Evolutionary conservation across 1,139 yeast species (phyloP).

Genomic region (Yarrowia galli): DNA sequence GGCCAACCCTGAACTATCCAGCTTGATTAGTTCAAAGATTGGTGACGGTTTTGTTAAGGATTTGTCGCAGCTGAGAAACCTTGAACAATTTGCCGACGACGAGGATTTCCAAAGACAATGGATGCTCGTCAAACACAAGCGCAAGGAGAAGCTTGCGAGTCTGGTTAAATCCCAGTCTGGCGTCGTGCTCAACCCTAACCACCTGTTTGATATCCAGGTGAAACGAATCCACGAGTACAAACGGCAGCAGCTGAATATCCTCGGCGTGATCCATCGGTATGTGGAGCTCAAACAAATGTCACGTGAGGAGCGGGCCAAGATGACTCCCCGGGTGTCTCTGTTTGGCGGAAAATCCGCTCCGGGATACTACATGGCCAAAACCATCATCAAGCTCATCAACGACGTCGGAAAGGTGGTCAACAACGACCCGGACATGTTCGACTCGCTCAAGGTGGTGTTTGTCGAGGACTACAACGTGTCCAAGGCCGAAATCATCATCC

Average conservation of each 20-base stretch:
- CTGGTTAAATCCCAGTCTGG: slow-evolving; percentile 73
- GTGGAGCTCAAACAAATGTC: slow-evolving; percentile 74
- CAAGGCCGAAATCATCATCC: slow-evolving; percentile 88
- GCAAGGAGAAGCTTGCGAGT: slow-evolving; percentile 73
- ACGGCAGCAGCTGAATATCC: slow-evolving; percentile 91
- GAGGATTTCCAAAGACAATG: slow-evolving; percentile 70
- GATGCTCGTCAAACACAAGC: slow-evolving; percentile 73
- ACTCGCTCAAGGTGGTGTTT: slow-evolving; percentile 82
- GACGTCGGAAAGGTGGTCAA: slow-evolving; percentile 82
- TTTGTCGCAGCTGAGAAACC: slow-evolving; percentile 69
- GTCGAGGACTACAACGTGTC: slow-evolving; percentile 93
- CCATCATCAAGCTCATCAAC: slow-evolving; percentile 84
- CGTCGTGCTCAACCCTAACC: slow-evolving; percentile 69
- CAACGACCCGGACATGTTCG: slow-evolving; percentile 74
- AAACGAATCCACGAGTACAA: slow-evolving; percentile 95
- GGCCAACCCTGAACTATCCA: slow-evolving; percentile 83
- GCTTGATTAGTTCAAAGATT: slow-evolving; percentile 72
- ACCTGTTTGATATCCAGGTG: slow-evolving; percentile 89
- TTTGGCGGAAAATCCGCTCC: slow-evolving; percentile 98
- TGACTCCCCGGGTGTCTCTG: slow-evolving; percentile 77
- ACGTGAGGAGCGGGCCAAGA: slow-evolving; percentile 68
- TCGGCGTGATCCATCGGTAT: slow-evolving; percentile 87
- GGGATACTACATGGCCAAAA: slow-evolving; percentile 94
- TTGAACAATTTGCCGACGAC: slow-evolving; percentile 75
- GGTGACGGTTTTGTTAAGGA: slow-evolving; percentile 73